Evolutionary conservation across 208 protist genomes (phyloP).

Genomic region (Acanthamoeba culbertsoni): DNA sequence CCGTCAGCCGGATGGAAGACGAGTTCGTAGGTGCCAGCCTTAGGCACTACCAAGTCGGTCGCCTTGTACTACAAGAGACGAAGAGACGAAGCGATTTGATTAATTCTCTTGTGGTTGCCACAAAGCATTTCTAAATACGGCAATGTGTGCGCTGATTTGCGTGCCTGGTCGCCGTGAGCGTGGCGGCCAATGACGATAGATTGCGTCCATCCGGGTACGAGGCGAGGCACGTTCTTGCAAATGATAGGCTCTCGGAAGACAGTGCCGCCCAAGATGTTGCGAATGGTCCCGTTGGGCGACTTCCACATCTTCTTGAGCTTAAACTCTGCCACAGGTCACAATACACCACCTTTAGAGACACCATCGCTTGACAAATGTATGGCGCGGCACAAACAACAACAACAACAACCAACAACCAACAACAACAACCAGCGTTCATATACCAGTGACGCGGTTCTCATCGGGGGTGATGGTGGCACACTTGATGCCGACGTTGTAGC

Average conservation of each 20-base stretch:
- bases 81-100: no score
- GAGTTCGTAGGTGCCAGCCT: constrained; percentile 90
- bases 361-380: neutral
- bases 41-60: constrained; percentile 89
- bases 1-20: constrained; percentile 89
- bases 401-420: no score
- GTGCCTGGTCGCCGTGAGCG: constrained; percentile 91
- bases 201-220: constrained; percentile 90
- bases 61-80: constrained; percentile 89
- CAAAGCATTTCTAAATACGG: no score
- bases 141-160: neutral
- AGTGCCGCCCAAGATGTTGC: constrained; percentile 97
- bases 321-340: constrained; percentile 84
- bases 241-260: constrained; percentile 98
- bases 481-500: constrained; percentile 97
- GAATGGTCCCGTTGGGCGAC: constrained; percentile 97
- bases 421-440: no score
- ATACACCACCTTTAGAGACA: neutral
- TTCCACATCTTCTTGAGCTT: constrained; percentile 98
- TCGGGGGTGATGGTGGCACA: constrained; percentile 98
- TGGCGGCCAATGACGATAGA: constrained; percentile 96
- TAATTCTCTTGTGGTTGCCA: no score
- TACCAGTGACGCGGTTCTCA: constrained; percentile 92
- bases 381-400: no score
- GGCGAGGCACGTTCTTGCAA: constrained; percentile 78